Conservation (phyloP, 306 rosid genomes). For the Casuarina glauca region DNA sequence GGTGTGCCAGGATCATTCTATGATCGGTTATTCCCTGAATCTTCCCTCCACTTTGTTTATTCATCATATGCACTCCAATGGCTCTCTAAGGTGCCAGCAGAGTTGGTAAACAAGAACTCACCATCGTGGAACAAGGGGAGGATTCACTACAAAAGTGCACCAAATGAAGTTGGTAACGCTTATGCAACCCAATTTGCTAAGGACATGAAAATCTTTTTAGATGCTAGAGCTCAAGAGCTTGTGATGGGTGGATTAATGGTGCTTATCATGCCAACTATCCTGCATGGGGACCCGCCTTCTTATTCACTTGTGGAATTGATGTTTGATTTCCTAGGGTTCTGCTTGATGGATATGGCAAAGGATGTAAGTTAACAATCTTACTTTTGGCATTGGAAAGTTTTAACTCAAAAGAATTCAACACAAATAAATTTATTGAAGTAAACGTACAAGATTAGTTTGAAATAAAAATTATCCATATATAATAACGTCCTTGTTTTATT, state of each 20-base stretch:
- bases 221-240: conserved; percentile 4
- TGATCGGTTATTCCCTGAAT: conserved; percentile 16
- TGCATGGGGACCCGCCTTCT: neutral
- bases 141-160: conserved; percentile 9
- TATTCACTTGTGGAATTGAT: neutral
- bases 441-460: neutral
- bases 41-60: conserved; percentile 23
- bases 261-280: neutral
- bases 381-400: neutral
- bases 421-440: neutral
- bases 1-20: conserved; percentile 32
- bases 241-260: neutral
- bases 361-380: neutral
- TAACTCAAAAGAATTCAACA: neutral
- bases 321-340: conserved; percentile 2
- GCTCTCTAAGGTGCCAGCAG: conserved; percentile 25
- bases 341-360: conserved; percentile 15
- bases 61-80: conserved; percentile 23
- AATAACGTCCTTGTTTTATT: neutral
- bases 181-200: neutral
- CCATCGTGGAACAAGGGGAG: conserved; percentile 27
- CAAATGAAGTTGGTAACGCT: conserved; percentile 1
- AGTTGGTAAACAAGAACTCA: conserved; percentile 17
- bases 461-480: neutral
- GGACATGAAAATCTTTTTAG: neutral